Conservation (phyloP, 768 basidiomycete species). For the Ramaria rubella region DNA sequence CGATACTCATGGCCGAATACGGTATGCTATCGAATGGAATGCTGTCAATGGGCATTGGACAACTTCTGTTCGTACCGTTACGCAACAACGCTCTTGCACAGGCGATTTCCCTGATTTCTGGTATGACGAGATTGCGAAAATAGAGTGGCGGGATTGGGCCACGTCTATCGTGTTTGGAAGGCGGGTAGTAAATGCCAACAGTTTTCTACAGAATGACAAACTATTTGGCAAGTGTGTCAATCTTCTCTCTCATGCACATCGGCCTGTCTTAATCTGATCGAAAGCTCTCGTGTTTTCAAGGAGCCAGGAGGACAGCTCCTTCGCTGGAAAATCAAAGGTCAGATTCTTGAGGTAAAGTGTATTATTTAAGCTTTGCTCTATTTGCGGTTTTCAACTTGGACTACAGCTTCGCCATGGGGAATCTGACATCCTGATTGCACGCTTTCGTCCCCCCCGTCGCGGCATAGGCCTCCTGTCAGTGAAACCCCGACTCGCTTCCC, state of each 20-base stretch:
- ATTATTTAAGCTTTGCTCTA: not conserved
- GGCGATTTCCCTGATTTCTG: conserved; percentile 7
- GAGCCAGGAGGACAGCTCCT: not conserved
- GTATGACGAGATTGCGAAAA: conserved; percentile 8
- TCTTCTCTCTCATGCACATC: no score
- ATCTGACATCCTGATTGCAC: not conserved
- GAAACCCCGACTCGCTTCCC: not conserved
- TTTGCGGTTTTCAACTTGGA: not conserved
- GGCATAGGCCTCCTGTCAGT: not conserved
- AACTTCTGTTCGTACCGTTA: not conserved
- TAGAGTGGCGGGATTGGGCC: not conserved
- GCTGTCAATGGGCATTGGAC: not conserved
- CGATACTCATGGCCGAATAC: not conserved
- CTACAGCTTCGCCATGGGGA: not conserved
- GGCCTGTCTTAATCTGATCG: no score
- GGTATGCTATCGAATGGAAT: conserved; percentile 1
- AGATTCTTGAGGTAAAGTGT: conserved; percentile 2
- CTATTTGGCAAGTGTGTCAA: conserved; percentile 6
- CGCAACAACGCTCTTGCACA: not conserved
- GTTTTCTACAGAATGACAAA: not conserved
- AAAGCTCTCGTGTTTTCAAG: conserved; percentile 6
- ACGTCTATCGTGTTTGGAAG: not conserved
- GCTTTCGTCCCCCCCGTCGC: not conserved
- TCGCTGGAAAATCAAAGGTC: conserved; percentile 3
- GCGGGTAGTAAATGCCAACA: not conserved